Base-by-base conservation (phyloP, 2,329 filamentous ascomycete species). In the Trichoderma sp. region DNA sequence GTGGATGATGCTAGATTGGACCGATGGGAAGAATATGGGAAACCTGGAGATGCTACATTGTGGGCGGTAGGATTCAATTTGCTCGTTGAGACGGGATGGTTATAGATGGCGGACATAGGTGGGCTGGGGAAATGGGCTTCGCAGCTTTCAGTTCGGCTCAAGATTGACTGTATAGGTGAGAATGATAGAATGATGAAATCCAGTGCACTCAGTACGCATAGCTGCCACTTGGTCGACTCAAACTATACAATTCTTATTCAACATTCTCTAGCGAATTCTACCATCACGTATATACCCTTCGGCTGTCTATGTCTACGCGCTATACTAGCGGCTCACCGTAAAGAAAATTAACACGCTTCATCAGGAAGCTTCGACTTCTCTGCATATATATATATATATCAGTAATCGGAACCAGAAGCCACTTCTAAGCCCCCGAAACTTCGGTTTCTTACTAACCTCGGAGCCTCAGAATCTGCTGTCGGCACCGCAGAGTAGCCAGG, bases 401-500 rank as follows among this genome's bases (percentile, higher is more conserved):
- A 65, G 32, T 52, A 39, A 52, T 69, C 60, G 28, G 67, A 66
- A n/a, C 67, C 52, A 32, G 67, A 69, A 24, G 67, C 67, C 28
- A 68, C 59, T 39, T 70, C 65, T 24, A 70, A 39, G 8, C 69
- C 69, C 21, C 69, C 66, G 24, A 68, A 70, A 24, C 69, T 68
- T 26, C 43, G 30, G 26, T 46, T 70, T 46, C 69, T 70, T 24
- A 46, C 37, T 52, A 65, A 28, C n/a, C 32, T 68, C 32, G 32
- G 39, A n/a, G 56, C 28, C 6, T 54, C 69, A n/a, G 59, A 24
- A 21, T 56, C 66, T 14, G 78, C 78, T 64, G 84, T 77, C 3
- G 82, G 78, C 32, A 80, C 75, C 69, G 77, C 76, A 73, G 84
- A 82, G 56, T 78, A 75, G 70, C 82, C 85, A 56, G 77, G 77